Percentiles rank a stretch among this genome's conserved stretches.
These are phyloP conservation scores for Berberis thunbergii DNA, from an alignment of 164 flowering plant genomes.

Conservation along the genomic window DNA sequence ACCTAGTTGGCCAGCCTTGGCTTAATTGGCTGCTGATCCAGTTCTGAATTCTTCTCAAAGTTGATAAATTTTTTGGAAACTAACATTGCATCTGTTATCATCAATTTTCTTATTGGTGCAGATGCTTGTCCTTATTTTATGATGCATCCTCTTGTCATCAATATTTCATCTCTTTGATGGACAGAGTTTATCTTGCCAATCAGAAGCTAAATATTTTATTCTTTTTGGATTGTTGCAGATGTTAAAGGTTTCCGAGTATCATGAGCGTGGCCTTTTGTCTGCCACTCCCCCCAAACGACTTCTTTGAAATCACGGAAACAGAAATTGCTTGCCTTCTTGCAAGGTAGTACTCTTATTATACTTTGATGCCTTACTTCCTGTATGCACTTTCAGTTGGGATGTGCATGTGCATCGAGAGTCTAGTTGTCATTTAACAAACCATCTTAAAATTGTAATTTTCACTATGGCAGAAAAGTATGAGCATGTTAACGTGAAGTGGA, in stretches of 20 bases:
- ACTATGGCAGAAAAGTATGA: slow-evolving; percentile 65
- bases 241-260: slow-evolving; percentile 67
- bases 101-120: too few species aligned
- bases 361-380: background rate
- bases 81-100: too few species aligned
- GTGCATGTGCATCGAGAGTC: background rate
- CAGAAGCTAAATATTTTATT: background rate
- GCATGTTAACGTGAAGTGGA: slow-evolving; percentile 89
- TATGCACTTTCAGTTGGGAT: background rate
- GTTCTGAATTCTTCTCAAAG: too few species aligned
- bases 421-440: background rate
- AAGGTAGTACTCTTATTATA: slow-evolving; percentile 34
- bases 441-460: background rate
- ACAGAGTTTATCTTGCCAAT: background rate
- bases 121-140: too few species aligned
- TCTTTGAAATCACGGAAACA: slow-evolving; percentile 60
- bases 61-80: too few species aligned
- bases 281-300: slow-evolving; percentile 42
- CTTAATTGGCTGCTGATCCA: too few species aligned
- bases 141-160: background rate
- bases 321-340: slow-evolving; percentile 62
- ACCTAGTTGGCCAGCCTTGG: too few species aligned
- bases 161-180: background rate
- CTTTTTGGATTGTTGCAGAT: slow-evolving; percentile 25
- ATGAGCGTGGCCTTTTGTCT: slow-evolving; percentile 40